These are phyloP conservation scores for Penicillium sp. DNA, from an alignment of 2,329 filamentous ascomycete genomes.

Conservation along the genomic window DNA sequence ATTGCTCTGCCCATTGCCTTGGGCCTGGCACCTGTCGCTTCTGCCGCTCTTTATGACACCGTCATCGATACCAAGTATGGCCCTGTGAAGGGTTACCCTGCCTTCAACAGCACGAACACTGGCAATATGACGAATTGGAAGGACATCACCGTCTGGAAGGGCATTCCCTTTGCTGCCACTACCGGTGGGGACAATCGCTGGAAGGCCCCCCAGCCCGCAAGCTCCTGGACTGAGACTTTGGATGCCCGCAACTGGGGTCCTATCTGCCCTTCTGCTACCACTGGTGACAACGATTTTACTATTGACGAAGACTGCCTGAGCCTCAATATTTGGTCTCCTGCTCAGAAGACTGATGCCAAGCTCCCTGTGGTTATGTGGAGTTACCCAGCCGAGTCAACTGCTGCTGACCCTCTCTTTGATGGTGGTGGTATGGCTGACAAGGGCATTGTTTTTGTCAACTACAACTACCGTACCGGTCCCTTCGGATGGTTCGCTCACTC, in stretches of 20 bases:
- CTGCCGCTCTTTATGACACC: background rate
- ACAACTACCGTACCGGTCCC: background rate
- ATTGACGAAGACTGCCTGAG: background rate
- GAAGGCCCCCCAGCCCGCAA: background rate
- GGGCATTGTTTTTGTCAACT: background rate
- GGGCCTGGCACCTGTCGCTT: background rate
- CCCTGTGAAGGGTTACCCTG: background rate
- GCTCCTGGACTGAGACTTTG: background rate
- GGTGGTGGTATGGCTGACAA: background rate
- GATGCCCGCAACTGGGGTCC: background rate
- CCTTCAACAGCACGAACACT: background rate
- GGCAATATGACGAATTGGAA: background rate
- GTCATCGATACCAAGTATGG: background rate
- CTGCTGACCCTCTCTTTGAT: background rate
- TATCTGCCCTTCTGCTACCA: background rate
- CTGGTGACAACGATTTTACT: background rate
- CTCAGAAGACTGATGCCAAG: background rate
- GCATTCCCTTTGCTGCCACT: background rate
- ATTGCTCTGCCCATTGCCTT: background rate
- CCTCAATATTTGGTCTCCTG: background rate
- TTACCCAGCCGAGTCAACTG: background rate
- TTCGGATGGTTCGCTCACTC: background rate
- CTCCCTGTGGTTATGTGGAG: background rate
- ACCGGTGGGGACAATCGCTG: background rate
- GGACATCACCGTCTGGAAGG: background rate